Evolutionary conservation across 306 rosid genomes (phyloP).

Genomic region (Vigna nakashimae): DNA sequence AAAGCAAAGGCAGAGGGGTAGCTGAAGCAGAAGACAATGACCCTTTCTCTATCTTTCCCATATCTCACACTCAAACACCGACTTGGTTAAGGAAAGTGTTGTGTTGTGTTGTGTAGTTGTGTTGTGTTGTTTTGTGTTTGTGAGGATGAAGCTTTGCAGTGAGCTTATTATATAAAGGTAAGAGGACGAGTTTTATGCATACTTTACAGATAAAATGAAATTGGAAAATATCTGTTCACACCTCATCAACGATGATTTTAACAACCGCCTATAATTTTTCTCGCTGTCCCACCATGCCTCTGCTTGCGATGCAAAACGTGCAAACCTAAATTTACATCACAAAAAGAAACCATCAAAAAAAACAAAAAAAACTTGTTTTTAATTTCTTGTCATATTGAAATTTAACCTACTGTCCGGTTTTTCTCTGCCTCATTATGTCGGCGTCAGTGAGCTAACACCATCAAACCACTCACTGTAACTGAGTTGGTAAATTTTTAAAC

Average conservation of each 20-base stretch:
- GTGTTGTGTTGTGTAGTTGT: not conserved
- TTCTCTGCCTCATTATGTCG: no score
- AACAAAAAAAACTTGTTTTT: no score
- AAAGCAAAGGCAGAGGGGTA: slow-evolving; percentile 55
- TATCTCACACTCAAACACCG: not conserved
- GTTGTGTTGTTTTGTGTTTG: not conserved
- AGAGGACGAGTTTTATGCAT: not conserved
- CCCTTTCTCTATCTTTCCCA: slow-evolving; percentile 5
- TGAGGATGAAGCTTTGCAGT: not conserved
- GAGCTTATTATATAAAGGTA: slow-evolving; percentile 42
- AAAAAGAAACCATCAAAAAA: no score
- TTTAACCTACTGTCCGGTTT: no score
- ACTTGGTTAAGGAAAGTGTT: not conserved
- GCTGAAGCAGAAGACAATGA: not conserved
- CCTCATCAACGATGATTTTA: not conserved
- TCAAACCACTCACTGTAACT: no score
- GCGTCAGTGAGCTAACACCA: no score
- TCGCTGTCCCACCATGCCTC: not conserved
- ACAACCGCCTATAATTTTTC: not conserved
- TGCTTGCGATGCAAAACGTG: slow-evolving; percentile 24
- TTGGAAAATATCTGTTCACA: slow-evolving; percentile 1
- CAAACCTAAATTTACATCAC: no score
- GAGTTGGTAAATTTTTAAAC: no score
- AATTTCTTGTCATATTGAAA: no score
- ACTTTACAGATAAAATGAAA: not conserved